phyloP scores from a whole-genome alignment of 805 yeast species.

The Myxozyma neotropica region DNA sequence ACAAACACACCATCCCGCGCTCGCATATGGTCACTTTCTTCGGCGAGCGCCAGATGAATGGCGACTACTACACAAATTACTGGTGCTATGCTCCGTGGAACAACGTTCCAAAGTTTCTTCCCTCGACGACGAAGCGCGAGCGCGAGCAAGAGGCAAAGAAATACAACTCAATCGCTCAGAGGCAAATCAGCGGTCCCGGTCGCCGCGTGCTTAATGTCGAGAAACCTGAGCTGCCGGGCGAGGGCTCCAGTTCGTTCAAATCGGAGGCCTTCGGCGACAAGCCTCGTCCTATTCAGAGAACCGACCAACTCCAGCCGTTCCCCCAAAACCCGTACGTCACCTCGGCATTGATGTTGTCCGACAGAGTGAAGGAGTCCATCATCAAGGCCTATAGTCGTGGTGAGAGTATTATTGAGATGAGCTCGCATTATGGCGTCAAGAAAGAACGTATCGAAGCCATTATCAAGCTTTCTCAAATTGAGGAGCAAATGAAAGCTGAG shows the following conservation, averaged over 20 bases:
- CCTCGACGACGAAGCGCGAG: neutral
- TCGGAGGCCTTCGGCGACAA: neutral
- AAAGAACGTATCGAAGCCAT: constrained; percentile 90
- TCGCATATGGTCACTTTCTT: constrained; percentile 32
- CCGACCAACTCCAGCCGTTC: constrained; percentile 61
- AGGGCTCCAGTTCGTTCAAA: neutral
- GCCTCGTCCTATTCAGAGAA: constrained; percentile 1
- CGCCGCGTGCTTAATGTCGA: constrained; percentile 38
- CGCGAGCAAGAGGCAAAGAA: neutral
- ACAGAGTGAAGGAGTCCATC: constrained; percentile 62
- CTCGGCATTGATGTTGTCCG: constrained; percentile 64
- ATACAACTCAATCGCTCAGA: constrained; percentile 5
- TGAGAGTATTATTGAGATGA: constrained; percentile 69
- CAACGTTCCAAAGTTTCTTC: constrained; percentile 34
- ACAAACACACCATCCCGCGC: constrained; percentile 17
- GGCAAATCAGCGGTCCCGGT: constrained; percentile 26
- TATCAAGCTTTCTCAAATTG: constrained; percentile 65
- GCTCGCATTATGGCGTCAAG: constrained; percentile 76
- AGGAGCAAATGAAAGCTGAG: constrained; percentile 59
- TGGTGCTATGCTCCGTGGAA: constrained; percentile 31
- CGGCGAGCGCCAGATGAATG: constrained; percentile 33
- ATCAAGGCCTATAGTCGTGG: constrained; percentile 57
- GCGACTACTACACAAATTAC: constrained; percentile 24
- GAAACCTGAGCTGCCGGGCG: constrained; percentile 8
- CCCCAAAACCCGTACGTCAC: constrained; percentile 71